Evolutionary conservation across 768 basidiomycete species (phyloP).

Genomic region (Gelatoporia subvermispora): DNA sequence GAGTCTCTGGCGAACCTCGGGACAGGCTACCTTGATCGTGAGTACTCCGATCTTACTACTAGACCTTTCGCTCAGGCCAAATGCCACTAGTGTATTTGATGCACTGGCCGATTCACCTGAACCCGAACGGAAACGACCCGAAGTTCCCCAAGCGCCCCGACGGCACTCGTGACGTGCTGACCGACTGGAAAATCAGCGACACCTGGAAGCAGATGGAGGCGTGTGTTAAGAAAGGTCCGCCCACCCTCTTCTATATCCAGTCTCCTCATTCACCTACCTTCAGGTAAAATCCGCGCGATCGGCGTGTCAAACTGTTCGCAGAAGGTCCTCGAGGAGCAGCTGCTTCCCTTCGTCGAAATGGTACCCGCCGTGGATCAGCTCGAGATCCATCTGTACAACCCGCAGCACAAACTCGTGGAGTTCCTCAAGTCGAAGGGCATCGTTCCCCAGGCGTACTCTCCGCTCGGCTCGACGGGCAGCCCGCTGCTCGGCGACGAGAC

Average conservation of each 20-base stretch:
- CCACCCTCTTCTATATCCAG: not conserved
- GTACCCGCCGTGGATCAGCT: slow-evolving; percentile 75
- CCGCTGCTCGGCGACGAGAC: slow-evolving; percentile 62
- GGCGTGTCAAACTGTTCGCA: slow-evolving; percentile 78
- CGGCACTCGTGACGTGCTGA: slow-evolving; percentile 63
- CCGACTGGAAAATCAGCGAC: slow-evolving; percentile 58
- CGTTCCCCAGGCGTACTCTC: slow-evolving; percentile 74
- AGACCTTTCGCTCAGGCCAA: slow-evolving; percentile 7
- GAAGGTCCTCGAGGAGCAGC: slow-evolving; percentile 61
- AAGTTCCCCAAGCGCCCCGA: slow-evolving; percentile 54
- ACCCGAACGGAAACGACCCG: slow-evolving; percentile 62
- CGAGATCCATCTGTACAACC: slow-evolving; percentile 71
- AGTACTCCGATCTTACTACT: slow-evolving; percentile 17
- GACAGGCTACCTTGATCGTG: slow-evolving; percentile 81
- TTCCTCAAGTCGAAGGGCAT: slow-evolving; percentile 66
- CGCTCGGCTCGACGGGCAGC: slow-evolving; percentile 65
- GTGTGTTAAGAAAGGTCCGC: slow-evolving; percentile 54
- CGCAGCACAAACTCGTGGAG: slow-evolving; percentile 60
- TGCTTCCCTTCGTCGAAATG: slow-evolving; percentile 62
- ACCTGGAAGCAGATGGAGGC: slow-evolving; percentile 88
- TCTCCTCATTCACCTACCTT: slow-evolving; percentile 4
- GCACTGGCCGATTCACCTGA: slow-evolving; percentile 80
- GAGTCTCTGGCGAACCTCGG: slow-evolving; percentile 73
- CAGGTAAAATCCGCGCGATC: slow-evolving; percentile 61
- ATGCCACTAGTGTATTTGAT: slow-evolving; percentile 50